Evolutionary conservation across 192 early-diverging fungal genomes (phyloP), one percentile per base, ranked within the genome.

Genomic region (Obelidium mucronatum): DNA sequence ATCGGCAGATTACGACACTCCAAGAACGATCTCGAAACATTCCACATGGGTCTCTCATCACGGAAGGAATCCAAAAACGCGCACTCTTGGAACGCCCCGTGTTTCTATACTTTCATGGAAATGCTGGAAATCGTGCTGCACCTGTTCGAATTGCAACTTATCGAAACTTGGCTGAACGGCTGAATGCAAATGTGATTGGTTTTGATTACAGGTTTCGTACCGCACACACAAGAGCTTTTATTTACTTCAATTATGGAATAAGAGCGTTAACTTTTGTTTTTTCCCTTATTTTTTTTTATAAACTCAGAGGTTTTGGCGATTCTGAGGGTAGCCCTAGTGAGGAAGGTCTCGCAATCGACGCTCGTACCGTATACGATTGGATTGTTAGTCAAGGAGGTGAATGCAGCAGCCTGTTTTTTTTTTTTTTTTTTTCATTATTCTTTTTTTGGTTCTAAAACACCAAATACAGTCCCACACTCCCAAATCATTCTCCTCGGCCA

Each of bases 61-160:
- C 40, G 19, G 36, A 44, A 40, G 62, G 55, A 39, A 26, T 85
- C 75, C 74, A 75, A 67, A 40, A 28, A 22, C 33, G 69, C 40
- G 63, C 80, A 77, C 26, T 61, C 40, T 28, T 34, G 11, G 40
- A 82, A 80, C 67, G 76, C 55, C 42, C 62, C 19, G 82, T 86
- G 60, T 83, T 80, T 34, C 36, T 87, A 63, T 88, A 88, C 79
- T 84, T 83, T 51, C 87, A 88, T 64, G 87, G 87, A 26, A 88
- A 88, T 60, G 81, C 82, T 4, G 84, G 83, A 22, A 84, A 85
- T 72, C 24, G 84, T 19, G 87, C 84, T 0, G 77, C 80, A 17
- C 56, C 56, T 22, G 40, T 31, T 1, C 72, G 72, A 4, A 63
- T 74, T 63, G 72, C 72, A 40, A 60, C 56, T 34, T 74, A 74